These are phyloP conservation scores for Carallia brachiata DNA, from an alignment of 345 rosid species.

Conservation along the genomic window DNA sequence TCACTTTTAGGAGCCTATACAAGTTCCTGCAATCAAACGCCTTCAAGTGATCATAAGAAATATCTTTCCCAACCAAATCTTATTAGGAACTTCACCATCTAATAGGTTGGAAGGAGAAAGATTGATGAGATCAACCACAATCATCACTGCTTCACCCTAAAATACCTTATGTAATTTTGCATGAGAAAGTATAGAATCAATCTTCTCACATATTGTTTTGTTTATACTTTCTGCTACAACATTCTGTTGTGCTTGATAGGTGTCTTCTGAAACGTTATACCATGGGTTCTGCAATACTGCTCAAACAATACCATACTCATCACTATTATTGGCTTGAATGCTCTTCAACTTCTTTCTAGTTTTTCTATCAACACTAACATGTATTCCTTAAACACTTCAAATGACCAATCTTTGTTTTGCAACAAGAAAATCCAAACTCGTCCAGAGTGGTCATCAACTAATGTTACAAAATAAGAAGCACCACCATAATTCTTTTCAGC, in stretches of 20 bases:
- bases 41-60: neutral
- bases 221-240: neutral
- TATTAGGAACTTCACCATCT: neutral
- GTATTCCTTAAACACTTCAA: neutral
- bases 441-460: neutral
- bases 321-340: neutral
- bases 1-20: neutral
- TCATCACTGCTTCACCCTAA: neutral
- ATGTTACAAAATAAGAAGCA: neutral
- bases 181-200: neutral
- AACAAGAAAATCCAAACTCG: neutral
- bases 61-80: neutral
- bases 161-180: neutral
- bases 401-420: neutral
- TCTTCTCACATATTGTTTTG: neutral
- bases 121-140: neutral
- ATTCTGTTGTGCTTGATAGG: neutral
- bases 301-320: slow-evolving; percentile 3
- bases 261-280: neutral
- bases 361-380: neutral
- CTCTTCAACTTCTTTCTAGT: neutral
- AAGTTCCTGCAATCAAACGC: neutral
- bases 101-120: neutral
- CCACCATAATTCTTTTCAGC: neutral
- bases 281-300: neutral